Base-by-base conservation (phyloP, 2,329 filamentous ascomycete genomes). In the Penicillium hordei region DNA sequence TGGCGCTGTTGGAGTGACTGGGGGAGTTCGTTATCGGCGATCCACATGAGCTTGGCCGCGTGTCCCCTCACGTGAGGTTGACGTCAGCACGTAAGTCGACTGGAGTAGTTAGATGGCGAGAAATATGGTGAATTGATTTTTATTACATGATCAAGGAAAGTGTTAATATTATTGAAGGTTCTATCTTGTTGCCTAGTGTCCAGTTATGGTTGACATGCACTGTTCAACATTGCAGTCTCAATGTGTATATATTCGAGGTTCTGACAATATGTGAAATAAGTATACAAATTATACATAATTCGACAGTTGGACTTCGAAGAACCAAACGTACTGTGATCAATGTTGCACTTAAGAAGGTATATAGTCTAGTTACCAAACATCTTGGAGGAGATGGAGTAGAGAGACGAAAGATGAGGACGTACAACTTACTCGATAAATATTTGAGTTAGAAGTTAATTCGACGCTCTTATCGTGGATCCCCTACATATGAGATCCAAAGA, bases 11-110 rank as follows among this genome's bases (percentile, higher is more conserved):
- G 49, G 54, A 48, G 43, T 48, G 34, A 42, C 48, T 53, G 34
- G 51, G 45, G 40, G 48, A 60, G 61, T 57, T 59, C 54, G 50
- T 60, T 64, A 61, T 65, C 60, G 34, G 59, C 42, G 42, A 57
- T 61, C 56, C 51, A 59, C 57, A 48, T 39, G 52, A 67, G 65
- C 65, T 67, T 52, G 54, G 57, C 65, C 65, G 60, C 60, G 62
- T 65, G 59, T 63, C 33, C 25, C 53, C 55, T 67, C 65, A 67
- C 65, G 65, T 67, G 65, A 67, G 48, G 12, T 34, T 64, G 62
- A 66, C 62, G 58, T 65, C 58, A 60, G 48, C 38, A n/a, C 25
- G 25, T 43, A 29, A 43, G 36, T 57, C 39, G 45, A n/a, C 12
- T 46, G 13, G 19, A 31, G 44, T 34, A n/a, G 17, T 29, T 45